phyloP scores from a whole-genome alignment of 768 basidiomycete genomes.

The Galerina marginata region DNA sequence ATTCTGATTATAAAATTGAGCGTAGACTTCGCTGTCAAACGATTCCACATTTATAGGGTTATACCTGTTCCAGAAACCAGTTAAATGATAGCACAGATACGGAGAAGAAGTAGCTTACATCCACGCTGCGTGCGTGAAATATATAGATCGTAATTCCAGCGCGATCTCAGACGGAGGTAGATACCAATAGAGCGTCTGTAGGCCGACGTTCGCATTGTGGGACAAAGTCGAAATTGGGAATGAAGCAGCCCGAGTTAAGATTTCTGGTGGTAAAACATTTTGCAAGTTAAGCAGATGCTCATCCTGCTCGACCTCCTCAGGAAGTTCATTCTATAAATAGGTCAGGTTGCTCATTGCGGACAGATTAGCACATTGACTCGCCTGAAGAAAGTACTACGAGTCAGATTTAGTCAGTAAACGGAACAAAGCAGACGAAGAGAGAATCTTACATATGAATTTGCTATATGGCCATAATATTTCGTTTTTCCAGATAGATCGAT shows the following conservation, averaged over 20 bases:
- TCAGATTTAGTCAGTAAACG: slow-evolving; percentile 3
- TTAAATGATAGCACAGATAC: slow-evolving; percentile 11
- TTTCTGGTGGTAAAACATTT: slow-evolving; percentile 62
- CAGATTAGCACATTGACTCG: slow-evolving; percentile 32
- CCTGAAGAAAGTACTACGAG: slow-evolving; percentile 76
- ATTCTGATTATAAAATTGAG: slow-evolving; percentile 58
- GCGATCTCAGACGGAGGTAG: slow-evolving; percentile 68
- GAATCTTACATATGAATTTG: slow-evolving; percentile 73
- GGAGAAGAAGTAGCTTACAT: slow-evolving; percentile 51
- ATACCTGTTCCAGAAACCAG: slow-evolving; percentile 50
- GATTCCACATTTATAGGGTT: slow-evolving; percentile 65
- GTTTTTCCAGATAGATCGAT: slow-evolving; percentile 74
- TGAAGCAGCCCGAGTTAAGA: slow-evolving; percentile 66
- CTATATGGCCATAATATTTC: slow-evolving; percentile 78
- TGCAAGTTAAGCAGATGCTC: slow-evolving; percentile 55
- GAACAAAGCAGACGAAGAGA: slow-evolving; percentile 3
- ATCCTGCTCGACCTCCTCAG: slow-evolving; percentile 56
- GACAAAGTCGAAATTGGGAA: slow-evolving; percentile 62
- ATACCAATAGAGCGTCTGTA: slow-evolving; percentile 70
- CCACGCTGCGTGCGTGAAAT: slow-evolving; percentile 71
- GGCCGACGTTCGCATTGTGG: slow-evolving; percentile 47
- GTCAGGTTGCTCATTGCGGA: slow-evolving; percentile 11
- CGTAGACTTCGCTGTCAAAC: slow-evolving; percentile 65
- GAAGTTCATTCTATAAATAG: slow-evolving; percentile 60
- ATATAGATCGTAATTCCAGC: slow-evolving; percentile 62